Conservation (phyloP, 1,139 yeast genomes). For the Taphrina populina region DNA sequence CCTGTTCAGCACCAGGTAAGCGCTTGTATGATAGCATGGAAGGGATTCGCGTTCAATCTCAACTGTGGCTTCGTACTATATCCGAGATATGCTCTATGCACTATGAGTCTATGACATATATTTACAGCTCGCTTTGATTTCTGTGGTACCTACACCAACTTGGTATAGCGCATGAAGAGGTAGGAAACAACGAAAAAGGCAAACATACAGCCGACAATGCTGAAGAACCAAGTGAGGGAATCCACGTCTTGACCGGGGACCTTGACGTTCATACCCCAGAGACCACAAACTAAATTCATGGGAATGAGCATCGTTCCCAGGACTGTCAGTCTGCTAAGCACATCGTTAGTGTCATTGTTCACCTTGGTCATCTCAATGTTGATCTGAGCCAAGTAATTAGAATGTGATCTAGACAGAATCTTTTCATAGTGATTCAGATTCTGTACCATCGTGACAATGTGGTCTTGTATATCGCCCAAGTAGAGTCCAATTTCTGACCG, state of each 20-base stretch:
- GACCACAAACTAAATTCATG: conserved; percentile 87
- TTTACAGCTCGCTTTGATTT: no score
- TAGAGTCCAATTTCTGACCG: conserved; percentile 82
- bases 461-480: conserved; percentile 88
- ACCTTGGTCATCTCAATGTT: conserved; percentile 96
- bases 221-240: conserved; percentile 74
- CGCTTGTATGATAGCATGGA: no score
- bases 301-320: conserved; percentile 94
- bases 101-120: no score
- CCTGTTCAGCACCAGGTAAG: no score
- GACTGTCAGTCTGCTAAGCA: conserved; percentile 86
- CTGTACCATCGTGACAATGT: conserved; percentile 50
- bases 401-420: conserved; percentile 85
- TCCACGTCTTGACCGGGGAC: conserved; percentile 86
- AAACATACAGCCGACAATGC: conserved; percentile 35
- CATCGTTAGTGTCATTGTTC: conserved; percentile 96
- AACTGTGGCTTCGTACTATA: no score
- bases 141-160: conserved; percentile 15
- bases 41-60: no score
- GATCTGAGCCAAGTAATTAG: conserved; percentile 92
- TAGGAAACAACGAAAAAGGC: conserved; percentile 23
- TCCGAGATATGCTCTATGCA: no score
- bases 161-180: conserved; percentile 15
- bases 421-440: conserved; percentile 91
- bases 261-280: conserved; percentile 97